These are phyloP conservation scores for Kitagawia praeruptora DNA, from an alignment of 129 eudicot genomes.

Conservation along the genomic window DNA sequence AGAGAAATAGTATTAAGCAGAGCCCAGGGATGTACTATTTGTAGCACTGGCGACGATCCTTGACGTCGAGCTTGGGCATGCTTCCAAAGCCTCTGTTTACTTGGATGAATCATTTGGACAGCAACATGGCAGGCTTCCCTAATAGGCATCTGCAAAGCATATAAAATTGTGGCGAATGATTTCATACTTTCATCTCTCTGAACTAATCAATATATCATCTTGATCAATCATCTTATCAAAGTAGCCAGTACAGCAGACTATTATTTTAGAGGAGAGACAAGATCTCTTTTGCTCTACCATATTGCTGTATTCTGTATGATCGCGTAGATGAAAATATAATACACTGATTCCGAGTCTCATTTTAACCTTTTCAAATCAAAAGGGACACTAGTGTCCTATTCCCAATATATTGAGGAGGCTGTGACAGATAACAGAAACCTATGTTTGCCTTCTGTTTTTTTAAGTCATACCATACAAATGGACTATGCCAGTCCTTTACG, in stretches of 20 bases:
- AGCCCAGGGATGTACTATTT: slow-evolving; percentile 50
- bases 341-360: not conserved
- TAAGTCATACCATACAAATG: not conserved
- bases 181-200: not conserved
- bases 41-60: slow-evolving; percentile 77
- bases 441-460: not conserved
- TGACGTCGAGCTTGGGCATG: slow-evolving; percentile 97
- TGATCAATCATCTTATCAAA: not conserved
- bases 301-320: not conserved
- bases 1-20: not conserved
- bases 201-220: not conserved
- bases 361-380: not conserved
- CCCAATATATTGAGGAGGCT: not conserved
- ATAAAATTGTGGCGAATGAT: not conserved
- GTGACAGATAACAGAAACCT: not conserved
- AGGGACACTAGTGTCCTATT: not conserved
- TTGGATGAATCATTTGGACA: slow-evolving; percentile 72
- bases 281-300: not conserved
- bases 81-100: slow-evolving; percentile 88
- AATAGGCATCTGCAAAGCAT: slow-evolving; percentile 69
- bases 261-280: not conserved
- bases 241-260: not conserved
- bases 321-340: not conserved
- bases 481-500: not conserved
- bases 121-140: slow-evolving; percentile 99